Evolutionary conservation across 108 stramenopile genomes (phyloP).

Genomic region (Conticribra guillardii): DNA sequence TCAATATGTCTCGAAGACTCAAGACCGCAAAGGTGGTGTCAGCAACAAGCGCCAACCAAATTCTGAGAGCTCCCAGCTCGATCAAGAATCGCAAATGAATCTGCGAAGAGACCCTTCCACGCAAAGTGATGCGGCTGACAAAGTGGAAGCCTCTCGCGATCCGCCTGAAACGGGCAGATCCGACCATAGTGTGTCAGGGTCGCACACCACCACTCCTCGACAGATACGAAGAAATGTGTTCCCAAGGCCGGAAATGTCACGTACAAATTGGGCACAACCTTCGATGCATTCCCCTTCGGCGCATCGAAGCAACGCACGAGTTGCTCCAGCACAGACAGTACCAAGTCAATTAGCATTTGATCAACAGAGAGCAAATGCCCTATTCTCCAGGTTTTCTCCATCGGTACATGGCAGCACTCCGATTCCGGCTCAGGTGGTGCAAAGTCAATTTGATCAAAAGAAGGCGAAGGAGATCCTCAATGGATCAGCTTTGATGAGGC

Average conservation of each 20-base stretch:
- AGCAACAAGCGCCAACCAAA: background rate
- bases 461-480: background rate
- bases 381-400: background rate
- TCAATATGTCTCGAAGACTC: background rate
- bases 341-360: background rate
- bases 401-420: background rate
- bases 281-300: background rate
- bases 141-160: background rate
- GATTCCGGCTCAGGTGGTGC: background rate
- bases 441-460: background rate
- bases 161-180: background rate
- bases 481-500: conserved; percentile 17
- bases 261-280: background rate
- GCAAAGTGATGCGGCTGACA: background rate
- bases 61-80: background rate
- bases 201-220: background rate
- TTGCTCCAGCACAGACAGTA: no score
- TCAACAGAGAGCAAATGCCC: background rate
- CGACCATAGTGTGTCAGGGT: background rate
- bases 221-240: background rate
- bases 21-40: background rate
- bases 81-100: background rate
- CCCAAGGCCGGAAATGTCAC: background rate
- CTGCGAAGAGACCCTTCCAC: background rate
- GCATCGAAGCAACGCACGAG: no score